These are phyloP conservation scores for Lasiodiplodia theobromae DNA, from an alignment of 2,329 filamentous ascomycete genomes.

Conservation along the genomic window DNA sequence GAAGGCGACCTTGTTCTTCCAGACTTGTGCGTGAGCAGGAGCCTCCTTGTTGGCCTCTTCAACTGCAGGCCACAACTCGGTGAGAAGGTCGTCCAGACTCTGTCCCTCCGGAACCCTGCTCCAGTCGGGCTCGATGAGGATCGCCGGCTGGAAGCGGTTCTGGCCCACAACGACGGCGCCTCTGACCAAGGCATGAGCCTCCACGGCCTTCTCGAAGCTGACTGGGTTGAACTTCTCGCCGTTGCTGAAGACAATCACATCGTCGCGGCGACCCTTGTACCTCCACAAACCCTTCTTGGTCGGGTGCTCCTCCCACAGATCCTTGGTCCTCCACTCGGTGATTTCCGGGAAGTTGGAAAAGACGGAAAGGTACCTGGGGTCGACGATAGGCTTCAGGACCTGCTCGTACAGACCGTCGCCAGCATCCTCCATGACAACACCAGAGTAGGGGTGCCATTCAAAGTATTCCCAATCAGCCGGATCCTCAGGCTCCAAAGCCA, in stretches of 20 bases:
- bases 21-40: slow-evolving; percentile 52
- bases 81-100: slow-evolving; percentile 40
- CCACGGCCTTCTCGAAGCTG: slow-evolving; percentile 36
- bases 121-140: slow-evolving; percentile 40
- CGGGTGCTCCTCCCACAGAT: slow-evolving; percentile 34
- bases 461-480: slow-evolving; percentile 39
- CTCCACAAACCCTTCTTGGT: slow-evolving; percentile 32
- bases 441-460: slow-evolving; percentile 36
- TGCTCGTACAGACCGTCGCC: slow-evolving; percentile 35
- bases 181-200: slow-evolving; percentile 37
- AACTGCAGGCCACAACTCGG: slow-evolving; percentile 55
- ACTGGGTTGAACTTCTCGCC: slow-evolving; percentile 37
- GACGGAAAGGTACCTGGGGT: slow-evolving; percentile 23
- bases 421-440: slow-evolving; percentile 37
- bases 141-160: slow-evolving; percentile 38
- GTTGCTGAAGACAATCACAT: slow-evolving; percentile 35
- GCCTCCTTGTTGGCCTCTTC: slow-evolving; percentile 52
- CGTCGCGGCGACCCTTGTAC: slow-evolving; percentile 36
- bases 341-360: slow-evolving; percentile 34
- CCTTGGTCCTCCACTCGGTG: slow-evolving; percentile 33
- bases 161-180: slow-evolving; percentile 44
- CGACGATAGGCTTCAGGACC: slow-evolving; percentile 29
- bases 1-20: slow-evolving; percentile 52
- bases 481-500: slow-evolving; percentile 31
- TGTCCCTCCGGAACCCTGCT: slow-evolving; percentile 27